Evolutionary conservation across 2,329 filamentous ascomycete species (phyloP), one percentile per base, ranked within the genome.

Genomic region (Trichoderma hamatum): DNA sequence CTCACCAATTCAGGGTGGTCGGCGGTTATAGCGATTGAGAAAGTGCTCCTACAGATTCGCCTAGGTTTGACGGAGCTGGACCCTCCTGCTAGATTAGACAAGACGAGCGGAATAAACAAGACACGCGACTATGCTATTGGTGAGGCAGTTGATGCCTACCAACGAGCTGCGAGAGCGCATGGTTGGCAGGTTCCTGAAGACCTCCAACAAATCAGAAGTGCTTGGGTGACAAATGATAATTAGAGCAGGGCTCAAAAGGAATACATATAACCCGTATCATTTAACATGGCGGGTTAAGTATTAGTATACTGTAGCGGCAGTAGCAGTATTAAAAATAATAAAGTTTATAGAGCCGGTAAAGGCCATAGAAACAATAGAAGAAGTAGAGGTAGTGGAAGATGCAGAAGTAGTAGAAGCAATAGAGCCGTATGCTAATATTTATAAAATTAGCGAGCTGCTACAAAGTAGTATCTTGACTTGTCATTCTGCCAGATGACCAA

Each of bases 1-100:
- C 84, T 97, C 71, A 97, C 94, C 1, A 93, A 90, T 77, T 87
- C 88, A 7, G 94, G 94, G 30, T 97, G 94, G 94, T 89, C 85
- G 26, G 89, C 91, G 0, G 89, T 86, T 1, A 88, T 85, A 62
- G 89, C 87, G 21, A 89, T 97, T 72, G 94, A 97, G 76, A 90
- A 88, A 63, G 89, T 97, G 3, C 81, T 97, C 16, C 78, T 97
- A 30, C 92, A 96, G 77, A 89, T 97, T 28, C 89, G 92, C 26
- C 81, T 96, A 80, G 92, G 92, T 0, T 86, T 97, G 16, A 88
- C 84, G 67, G 90, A 85, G 60, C 81, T 82, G 1, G 90, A 96
- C 0, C 92, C 90, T 0, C 92, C 93, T 0, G 94, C 93, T 19
- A 86, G 92, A n/a, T 81, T 97, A 14, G 83, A 85, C 3, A 19